Conservation (phyloP, 2,329 filamentous ascomycete genomes). For the Aspergillus cejpii region DNA sequence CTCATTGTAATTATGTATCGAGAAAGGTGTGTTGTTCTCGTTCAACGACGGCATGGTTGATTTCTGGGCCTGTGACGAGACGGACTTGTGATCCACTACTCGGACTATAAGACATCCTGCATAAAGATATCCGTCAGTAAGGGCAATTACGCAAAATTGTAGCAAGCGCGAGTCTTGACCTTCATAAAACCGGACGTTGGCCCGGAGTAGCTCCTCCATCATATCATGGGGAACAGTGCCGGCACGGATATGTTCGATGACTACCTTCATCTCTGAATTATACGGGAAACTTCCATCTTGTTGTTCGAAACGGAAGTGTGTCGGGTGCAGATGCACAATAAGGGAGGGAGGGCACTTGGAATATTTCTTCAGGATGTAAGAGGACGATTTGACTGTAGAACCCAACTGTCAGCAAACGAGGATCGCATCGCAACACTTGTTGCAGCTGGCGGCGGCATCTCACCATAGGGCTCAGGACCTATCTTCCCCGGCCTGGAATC, state of each 20-base stretch:
- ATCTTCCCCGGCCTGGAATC: constrained; percentile 36
- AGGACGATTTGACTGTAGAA: constrained; percentile 60
- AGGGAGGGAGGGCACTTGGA: constrained; percentile 68
- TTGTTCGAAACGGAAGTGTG: constrained; percentile 85
- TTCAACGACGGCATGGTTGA: constrained; percentile 50
- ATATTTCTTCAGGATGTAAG: constrained; percentile 79
- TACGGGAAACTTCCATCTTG: constrained; percentile 91
- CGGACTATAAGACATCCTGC: constrained; percentile 80
- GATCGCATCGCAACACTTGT: constrained; percentile 10
- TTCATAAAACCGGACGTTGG: constrained; percentile 79
- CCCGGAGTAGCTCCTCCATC: constrained; percentile 65
- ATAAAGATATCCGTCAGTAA: constrained; percentile 3
- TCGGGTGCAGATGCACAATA: constrained; percentile 75
- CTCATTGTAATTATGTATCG: constrained; percentile 85
- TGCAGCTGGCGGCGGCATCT: constrained; percentile 11
- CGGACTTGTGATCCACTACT: constrained; percentile 77
- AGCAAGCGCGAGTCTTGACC: constrained; percentile 41
- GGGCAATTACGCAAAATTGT: constrained; percentile 1
- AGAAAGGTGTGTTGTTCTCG: constrained; percentile 63
- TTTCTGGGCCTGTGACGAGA: constrained; percentile 53
- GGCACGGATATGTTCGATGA: constrained; percentile 67
- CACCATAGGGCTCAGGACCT: constrained; percentile 43
- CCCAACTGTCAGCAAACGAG: constrained; percentile 15
- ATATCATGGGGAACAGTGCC: constrained; percentile 86
- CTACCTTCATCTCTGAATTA: constrained; percentile 79